These are phyloP conservation scores for Colletotrichum tropicicola DNA, from an alignment of 2,329 filamentous ascomycete species.

Conservation along the genomic window DNA sequence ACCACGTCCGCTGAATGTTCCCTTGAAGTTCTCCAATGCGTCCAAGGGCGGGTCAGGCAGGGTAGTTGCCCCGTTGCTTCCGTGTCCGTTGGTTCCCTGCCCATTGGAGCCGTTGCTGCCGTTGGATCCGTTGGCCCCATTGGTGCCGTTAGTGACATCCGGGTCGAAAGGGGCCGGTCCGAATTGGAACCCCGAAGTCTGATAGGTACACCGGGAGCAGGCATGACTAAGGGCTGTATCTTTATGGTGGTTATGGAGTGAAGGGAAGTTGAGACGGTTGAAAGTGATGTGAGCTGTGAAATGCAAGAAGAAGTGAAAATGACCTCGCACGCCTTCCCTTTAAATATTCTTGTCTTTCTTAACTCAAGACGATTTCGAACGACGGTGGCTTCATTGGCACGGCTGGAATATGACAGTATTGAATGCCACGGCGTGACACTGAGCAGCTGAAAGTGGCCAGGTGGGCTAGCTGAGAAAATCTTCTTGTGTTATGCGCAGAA, in stretches of 20 bases:
- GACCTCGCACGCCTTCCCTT: neutral
- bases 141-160: too few relatives aligned
- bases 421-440: neutral
- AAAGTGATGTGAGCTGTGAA: neutral
- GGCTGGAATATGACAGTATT: neutral
- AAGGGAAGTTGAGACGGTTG: neutral
- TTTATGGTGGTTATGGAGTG: neutral
- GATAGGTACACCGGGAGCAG: neutral
- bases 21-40: conserved; percentile 37
- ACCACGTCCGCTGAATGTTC: conserved; percentile 42
- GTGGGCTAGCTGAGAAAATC: too few relatives aligned
- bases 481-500: too few relatives aligned
- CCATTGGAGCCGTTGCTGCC: too few relatives aligned
- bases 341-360: neutral
- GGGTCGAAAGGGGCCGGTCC: neutral
- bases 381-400: too few relatives aligned
- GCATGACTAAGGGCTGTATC: neutral
- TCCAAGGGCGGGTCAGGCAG: conserved; percentile 21
- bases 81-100: too few relatives aligned
- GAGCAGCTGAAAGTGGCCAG: too few relatives aligned
- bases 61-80: too few relatives aligned
- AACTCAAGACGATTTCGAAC: neutral
- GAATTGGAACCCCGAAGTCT: neutral
- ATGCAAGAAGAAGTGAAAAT: neutral
- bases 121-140: too few relatives aligned